These are phyloP conservation scores for Canariomyces notabilis DNA, from an alignment of 2,329 filamentous ascomycete species.

Conservation along the genomic window DNA sequence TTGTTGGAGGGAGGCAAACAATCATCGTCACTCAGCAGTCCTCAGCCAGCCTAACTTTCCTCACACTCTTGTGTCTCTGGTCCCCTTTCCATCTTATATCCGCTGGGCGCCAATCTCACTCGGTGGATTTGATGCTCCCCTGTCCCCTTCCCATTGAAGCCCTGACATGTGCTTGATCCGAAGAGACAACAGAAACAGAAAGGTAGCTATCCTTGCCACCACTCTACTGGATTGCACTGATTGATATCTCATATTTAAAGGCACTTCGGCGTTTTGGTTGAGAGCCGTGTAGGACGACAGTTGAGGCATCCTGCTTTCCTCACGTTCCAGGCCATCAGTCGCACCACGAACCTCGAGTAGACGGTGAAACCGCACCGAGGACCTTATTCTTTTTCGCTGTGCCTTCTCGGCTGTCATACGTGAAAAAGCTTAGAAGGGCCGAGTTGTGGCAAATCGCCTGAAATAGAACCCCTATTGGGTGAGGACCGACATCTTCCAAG, in stretches of 20 bases:
- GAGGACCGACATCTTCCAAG: too few relatives aligned
- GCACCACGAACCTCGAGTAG: background rate
- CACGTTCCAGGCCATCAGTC: background rate
- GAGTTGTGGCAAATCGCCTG: background rate
- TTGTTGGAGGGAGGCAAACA: conserved; percentile 2
- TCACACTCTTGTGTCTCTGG: background rate
- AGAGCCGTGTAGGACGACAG: background rate
- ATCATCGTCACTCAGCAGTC: background rate
- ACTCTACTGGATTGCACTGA: conserved; percentile 7
- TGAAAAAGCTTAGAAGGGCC: background rate
- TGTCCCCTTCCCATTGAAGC: background rate
- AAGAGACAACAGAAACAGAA: background rate
- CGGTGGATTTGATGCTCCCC: too few relatives aligned
- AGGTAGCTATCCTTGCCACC: conserved; percentile 1
- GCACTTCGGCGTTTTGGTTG: background rate
- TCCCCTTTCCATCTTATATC: background rate
- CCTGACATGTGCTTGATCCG: too few relatives aligned
- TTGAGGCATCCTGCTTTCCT: background rate
- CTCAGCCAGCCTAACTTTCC: too few relatives aligned
- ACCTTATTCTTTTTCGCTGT: background rate
- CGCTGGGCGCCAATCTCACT: background rate
- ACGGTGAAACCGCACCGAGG: background rate
- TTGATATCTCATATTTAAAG: conserved; percentile 11
- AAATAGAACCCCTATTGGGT: background rate
- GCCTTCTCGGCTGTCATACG: conserved; percentile 1